Evolutionary conservation across 2,329 filamentous ascomycete species (phyloP).

Genomic region (Elsinoe necatrix): DNA sequence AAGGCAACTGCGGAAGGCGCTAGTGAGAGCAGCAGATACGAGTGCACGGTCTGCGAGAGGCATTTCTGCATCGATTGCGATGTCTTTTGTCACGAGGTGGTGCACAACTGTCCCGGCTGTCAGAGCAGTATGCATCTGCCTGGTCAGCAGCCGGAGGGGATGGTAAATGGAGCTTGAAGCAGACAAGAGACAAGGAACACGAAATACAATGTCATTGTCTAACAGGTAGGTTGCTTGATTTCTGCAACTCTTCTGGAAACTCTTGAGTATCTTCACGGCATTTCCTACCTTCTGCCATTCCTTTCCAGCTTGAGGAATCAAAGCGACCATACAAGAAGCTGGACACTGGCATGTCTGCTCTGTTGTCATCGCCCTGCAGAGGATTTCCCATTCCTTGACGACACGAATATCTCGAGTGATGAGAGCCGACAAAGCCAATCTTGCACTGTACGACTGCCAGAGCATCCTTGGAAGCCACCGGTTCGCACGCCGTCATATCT

Average conservation of each 20-base stretch:
- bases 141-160: constrained; percentile 16
- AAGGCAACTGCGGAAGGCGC: constrained; percentile 41
- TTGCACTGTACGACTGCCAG: too few species aligned
- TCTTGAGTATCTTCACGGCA: too few species aligned
- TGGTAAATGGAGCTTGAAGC: constrained; percentile 1
- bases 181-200: neutral
- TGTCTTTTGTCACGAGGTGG: constrained; percentile 84
- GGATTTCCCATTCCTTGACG: neutral
- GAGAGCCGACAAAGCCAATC: too few species aligned
- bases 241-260: neutral
- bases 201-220: neutral
- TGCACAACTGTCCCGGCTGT: constrained; percentile 95
- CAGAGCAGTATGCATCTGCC: constrained; percentile 38
- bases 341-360: neutral
- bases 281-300: too few species aligned
- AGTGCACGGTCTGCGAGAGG: constrained; percentile 73
- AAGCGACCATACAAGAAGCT: too few species aligned
- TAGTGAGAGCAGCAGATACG: constrained; percentile 80
- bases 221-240: neutral
- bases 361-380: neutral
- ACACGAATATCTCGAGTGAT: neutral
- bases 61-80: constrained; percentile 99
- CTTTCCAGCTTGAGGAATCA: too few species aligned
- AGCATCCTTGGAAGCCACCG: too few species aligned
- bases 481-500: neutral